Evolutionary conservation across 345 rosid genomes (phyloP).

Genomic region (Eucalyptus cloeziana): DNA sequence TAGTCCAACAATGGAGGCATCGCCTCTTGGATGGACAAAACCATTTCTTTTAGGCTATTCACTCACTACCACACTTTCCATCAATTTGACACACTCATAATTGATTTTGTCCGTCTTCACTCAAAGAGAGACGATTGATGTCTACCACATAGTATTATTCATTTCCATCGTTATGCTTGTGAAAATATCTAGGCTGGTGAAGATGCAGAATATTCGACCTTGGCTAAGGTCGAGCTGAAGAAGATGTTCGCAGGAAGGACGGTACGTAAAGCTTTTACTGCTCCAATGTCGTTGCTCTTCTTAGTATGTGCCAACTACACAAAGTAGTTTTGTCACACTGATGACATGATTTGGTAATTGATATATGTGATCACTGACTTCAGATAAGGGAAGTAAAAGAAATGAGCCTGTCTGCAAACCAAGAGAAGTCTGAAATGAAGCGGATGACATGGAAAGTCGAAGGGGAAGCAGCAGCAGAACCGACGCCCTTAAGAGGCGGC

Average conservation of each 20-base stretch:
- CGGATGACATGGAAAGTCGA: slow-evolving; percentile 59
- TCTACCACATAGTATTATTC: not conserved
- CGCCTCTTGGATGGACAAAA: not conserved
- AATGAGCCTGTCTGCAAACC: slow-evolving; percentile 62
- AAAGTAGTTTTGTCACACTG: not conserved
- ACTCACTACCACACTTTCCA: not conserved
- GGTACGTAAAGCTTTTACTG: slow-evolving; percentile 10
- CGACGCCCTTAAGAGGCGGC: slow-evolving; percentile 32
- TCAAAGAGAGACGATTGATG: not conserved
- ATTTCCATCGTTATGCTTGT: not conserved
- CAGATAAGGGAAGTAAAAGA: slow-evolving; percentile 60
- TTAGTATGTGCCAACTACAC: not conserved
- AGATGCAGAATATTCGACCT: slow-evolving; percentile 32
- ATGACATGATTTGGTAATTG: not conserved
- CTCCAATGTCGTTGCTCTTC: not conserved
- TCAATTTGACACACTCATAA: not conserved
- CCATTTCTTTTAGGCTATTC: not conserved
- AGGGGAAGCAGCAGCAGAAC: slow-evolving; percentile 9
- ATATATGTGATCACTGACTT: not conserved
- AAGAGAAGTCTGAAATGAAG: slow-evolving; percentile 58
- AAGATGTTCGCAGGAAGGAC: slow-evolving; percentile 47
- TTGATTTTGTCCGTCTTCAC: not conserved
- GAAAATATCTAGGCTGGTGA: slow-evolving; percentile 35
- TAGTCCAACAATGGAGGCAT: not conserved
- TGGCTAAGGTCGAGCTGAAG: slow-evolving; percentile 64